Conservation (phyloP, 2,329 filamentous ascomycete genomes). For the Paracamarosporium sp. region DNA sequence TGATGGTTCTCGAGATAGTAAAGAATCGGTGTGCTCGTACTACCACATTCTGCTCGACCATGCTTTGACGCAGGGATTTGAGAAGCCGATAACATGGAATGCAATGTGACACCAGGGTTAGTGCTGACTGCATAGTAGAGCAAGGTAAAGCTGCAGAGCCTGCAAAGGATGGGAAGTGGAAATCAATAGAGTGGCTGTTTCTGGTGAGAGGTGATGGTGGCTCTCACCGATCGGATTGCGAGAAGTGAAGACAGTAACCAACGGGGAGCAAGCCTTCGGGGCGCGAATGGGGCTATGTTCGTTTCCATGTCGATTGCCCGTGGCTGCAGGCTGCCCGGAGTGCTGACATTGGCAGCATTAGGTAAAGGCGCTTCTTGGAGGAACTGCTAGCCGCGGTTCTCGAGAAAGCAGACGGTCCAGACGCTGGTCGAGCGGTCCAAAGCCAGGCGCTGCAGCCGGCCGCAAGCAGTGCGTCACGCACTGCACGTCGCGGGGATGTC, state of each 20-base stretch:
- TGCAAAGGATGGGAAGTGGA: constrained; percentile 14
- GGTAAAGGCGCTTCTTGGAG: constrained; percentile 7
- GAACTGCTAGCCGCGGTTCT: not conserved
- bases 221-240: constrained; percentile 30
- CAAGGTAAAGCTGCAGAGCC: constrained; percentile 5
- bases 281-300: constrained; percentile 6
- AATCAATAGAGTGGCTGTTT: constrained; percentile 23
- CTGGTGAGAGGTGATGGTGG: not conserved
- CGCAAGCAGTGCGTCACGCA: not conserved
- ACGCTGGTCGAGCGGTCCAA: not conserved
- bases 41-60: not conserved
- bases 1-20: not conserved
- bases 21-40: not conserved
- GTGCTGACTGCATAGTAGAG: not conserved
- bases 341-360: constrained; percentile 13
- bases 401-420: constrained; percentile 3
- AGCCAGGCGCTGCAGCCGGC: not conserved
- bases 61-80: not conserved
- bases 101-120: constrained; percentile 1
- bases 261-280: constrained; percentile 10
- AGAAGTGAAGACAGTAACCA: constrained; percentile 11
- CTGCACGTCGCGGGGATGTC: constrained; percentile 2
- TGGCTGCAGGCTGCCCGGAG: constrained; percentile 23
- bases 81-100: not conserved
- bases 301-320: constrained; percentile 17